Percentiles rank a stretch among this genome's conserved stretches.
These are phyloP conservation scores for Brassica juncea DNA, from an alignment of 345 rosid species.

Conservation along the genomic window DNA sequence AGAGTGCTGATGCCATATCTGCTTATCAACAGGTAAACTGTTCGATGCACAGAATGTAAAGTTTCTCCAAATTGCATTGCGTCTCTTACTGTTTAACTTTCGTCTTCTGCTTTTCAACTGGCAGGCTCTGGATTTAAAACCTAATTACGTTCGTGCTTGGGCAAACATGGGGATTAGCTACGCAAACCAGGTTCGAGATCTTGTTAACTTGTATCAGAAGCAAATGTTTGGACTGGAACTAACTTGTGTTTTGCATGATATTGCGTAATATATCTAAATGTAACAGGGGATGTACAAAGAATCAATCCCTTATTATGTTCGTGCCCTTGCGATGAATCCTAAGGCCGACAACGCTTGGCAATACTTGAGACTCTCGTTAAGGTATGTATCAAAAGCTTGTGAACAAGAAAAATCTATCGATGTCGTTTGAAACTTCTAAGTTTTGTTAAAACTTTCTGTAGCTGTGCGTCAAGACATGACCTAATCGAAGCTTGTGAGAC, in stretches of 20 bases:
- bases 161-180: slow-evolving; percentile 99
- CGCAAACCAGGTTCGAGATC: slow-evolving; percentile 83
- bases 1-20: slow-evolving; percentile 95
- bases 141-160: slow-evolving; percentile 99
- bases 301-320: slow-evolving; percentile 86
- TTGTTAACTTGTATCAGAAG: slow-evolving; percentile 3
- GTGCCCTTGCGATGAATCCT: slow-evolving; percentile 98
- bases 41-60: background rate
- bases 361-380: slow-evolving; percentile 88
- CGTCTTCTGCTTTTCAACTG: background rate
- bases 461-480: slow-evolving; percentile 84
- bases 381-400: slow-evolving; percentile 48
- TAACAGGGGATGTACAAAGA: slow-evolving; percentile 89
- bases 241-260: background rate
- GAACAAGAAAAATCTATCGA: background rate
- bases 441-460: slow-evolving; percentile 34
- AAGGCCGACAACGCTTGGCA: slow-evolving; percentile 99
- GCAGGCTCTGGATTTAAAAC: slow-evolving; percentile 98
- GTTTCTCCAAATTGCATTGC: background rate
- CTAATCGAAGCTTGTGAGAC: slow-evolving; percentile 88
- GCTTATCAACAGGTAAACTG: slow-evolving; percentile 85
- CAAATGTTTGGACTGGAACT: background rate
- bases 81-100: background rate
- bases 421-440: background rate
- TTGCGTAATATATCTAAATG: background rate